A percentile compares a stretch with the other conserved stretches of the same genome.
Evolutionary conservation across 2,329 filamentous ascomycete genomes (phyloP).

Genomic region (Fusarium sublunatum): DNA sequence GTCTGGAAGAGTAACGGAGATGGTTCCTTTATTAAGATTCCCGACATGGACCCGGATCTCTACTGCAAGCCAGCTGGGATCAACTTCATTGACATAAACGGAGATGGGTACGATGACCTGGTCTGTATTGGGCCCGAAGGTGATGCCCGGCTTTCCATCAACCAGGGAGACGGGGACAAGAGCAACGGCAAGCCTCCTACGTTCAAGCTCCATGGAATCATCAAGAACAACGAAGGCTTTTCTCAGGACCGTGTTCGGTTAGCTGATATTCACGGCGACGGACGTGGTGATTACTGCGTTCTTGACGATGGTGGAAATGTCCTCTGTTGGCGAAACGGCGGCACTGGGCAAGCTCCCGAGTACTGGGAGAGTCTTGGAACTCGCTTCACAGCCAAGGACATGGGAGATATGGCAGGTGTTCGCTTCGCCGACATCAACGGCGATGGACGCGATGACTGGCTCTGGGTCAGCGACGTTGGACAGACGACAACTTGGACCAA

Average conservation of each 20-base stretch:
- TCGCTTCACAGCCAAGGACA: constrained; percentile 34
- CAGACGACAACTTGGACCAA: constrained; percentile 41
- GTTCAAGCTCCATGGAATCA: constrained; percentile 4
- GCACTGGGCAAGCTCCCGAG: constrained; percentile 41
- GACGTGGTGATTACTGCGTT: constrained; percentile 50
- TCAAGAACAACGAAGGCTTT: constrained; percentile 10
- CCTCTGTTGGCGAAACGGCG: constrained; percentile 50
- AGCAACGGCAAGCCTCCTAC: not conserved
- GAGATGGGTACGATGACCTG: constrained; percentile 28
- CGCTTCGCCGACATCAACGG: constrained; percentile 41
- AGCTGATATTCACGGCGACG: constrained; percentile 46
- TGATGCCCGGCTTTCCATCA: not conserved
- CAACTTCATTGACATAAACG: constrained; percentile 14
- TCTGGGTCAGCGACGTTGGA: constrained; percentile 39
- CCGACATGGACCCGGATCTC: constrained; percentile 11
- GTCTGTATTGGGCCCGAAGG: not conserved
- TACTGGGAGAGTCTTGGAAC: constrained; percentile 51
- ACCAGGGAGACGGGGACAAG: constrained; percentile 6
- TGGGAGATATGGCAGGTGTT: constrained; percentile 37
- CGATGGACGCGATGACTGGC: constrained; percentile 40
- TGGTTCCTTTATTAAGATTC: constrained; percentile 26
- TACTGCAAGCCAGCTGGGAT: constrained; percentile 6
- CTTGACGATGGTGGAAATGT: constrained; percentile 43
- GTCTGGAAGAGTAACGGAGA: constrained; percentile 10
- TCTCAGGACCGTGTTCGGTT: constrained; percentile 39